Base-by-base conservation (phyloP, 1,284 basidiomycete genomes). In the Trametes versicolor region DNA sequence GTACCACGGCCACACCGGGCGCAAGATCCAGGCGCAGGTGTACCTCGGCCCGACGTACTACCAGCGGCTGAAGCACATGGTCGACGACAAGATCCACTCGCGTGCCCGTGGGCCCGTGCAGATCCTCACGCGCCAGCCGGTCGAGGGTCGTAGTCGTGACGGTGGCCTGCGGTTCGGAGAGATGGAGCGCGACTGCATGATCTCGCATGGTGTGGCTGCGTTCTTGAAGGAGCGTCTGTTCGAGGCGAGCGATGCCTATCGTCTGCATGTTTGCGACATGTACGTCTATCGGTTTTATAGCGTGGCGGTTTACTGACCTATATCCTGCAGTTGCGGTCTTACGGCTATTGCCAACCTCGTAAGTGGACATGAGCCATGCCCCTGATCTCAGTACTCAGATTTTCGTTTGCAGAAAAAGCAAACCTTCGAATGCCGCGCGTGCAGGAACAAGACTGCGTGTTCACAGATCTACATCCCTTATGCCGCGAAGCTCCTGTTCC, bases 111-210 rank as follows among this genome's bases (percentile, higher is more conserved):
- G 98, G 19, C 98, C 98, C 5, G 94, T 99, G 10, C 98, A 99
- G 80, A 99, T 99, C 74, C 80, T 99, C 73, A 99, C 97, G 23
- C 85, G 98, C 56, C 98, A 99, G 78, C 98, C 97, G 6, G 98
- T 99, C n/a, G 98, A 99, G 78, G 98, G 98, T 89, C 89, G 98
- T 80, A 95, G 92, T 86, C 90, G 98, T 80, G 98, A 99, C 76
- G 98, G 98, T 85, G 98, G 98, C 79, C 82, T 99, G 71, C 96
- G 98, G 74, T 99, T 99, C 87, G 98, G 97, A 85, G 98, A 99
- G 86, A 99, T 99, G 98, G 97, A 99, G 78, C 94, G 95, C 78
- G 97, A 99, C 88, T 99, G 97, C 80, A 99, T 99, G 98, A 98
- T 99, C 70, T 98, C 97, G 43, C 98, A 99, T 82, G 98, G 98